Evolutionary conservation across 1,139 yeast genomes (phyloP), one percentile per base, ranked within the genome.

Genomic region (Meyerozyma elateridarum): DNA sequence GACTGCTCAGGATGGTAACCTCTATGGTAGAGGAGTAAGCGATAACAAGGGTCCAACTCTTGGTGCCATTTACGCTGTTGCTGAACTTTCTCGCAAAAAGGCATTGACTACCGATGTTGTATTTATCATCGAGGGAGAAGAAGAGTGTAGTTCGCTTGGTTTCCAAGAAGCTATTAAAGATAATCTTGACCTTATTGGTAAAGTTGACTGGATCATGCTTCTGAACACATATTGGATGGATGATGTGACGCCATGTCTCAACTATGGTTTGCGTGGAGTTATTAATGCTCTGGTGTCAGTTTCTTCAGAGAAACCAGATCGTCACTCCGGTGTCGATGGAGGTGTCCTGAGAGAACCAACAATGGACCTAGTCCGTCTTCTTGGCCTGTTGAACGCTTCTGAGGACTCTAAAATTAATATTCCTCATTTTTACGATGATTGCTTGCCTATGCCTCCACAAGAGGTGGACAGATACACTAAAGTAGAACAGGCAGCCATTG

Each of bases 321-420:
- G 95, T 39, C 98, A 91, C 50, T 87, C 96, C 0, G 98, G 98
- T 39, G 94, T 91, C 11, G 95, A 89, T 58, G 98, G 98, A 29
- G 98, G 97, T 37, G 80, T 83, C 7, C 75, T 77, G 45, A 70
- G 83, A 36, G 98, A 91, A 46, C 97, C 98, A 2, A 79, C 94
- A 0, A 76, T 85, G 64, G 97, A 91, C 50, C 59, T 91, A 51
- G 72, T 89, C 32, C 82, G 80, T 37, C 50, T 89, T 12, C 59
- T 89, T 22, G 71, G 91, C 6, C 72, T 74, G 33, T 61, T 88
- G 34, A 72, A 79, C 26, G 73, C 73, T 46, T 72, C 73, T 8
- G 63, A 64, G 8, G 57, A 63, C 18, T 83, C 83, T n/a, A 58
- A 59, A 35, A 79, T 88, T 11, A 53, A 64, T 16, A 66, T 91